Conservation (phyloP, 306 rosid genomes). For the Nissolia schottii region DNA sequence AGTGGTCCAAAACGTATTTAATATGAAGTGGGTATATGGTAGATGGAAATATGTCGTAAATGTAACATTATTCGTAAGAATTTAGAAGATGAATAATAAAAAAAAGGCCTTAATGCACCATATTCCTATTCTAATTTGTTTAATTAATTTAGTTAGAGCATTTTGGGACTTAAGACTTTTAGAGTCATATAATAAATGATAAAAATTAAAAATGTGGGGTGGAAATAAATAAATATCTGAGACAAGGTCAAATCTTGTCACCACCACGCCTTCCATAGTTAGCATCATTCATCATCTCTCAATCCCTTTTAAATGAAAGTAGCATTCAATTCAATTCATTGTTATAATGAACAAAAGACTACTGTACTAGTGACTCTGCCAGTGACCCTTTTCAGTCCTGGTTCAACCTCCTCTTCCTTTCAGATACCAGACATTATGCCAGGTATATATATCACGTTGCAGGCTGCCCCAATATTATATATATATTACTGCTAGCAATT, state of each 20-base stretch:
- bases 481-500: conserved; percentile 1
- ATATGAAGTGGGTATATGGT: too few species aligned
- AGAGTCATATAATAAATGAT: neutral
- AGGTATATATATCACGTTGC: conserved; percentile 25
- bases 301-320: neutral
- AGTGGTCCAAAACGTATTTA: too few species aligned
- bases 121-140: conserved; percentile 5
- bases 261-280: conserved; percentile 10
- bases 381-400: conserved; percentile 26
- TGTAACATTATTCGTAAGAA: too few species aligned
- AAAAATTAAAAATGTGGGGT: neutral
- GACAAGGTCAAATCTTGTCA: conserved; percentile 6
- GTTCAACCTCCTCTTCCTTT: conserved; percentile 11
- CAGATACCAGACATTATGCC: conserved; percentile 16
- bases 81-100: too few species aligned
- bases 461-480: conserved; percentile 15
- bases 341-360: too few species aligned
- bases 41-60: too few species aligned
- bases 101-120: neutral
- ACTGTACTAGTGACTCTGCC: neutral
- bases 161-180: neutral
- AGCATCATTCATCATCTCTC: conserved; percentile 13
- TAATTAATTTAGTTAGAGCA: neutral
- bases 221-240: conserved; percentile 2
- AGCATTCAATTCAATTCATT: conserved; percentile 30